Conservation (phyloP, 2,329 filamentous ascomycete genomes). For the Fusarium sp. region DNA sequence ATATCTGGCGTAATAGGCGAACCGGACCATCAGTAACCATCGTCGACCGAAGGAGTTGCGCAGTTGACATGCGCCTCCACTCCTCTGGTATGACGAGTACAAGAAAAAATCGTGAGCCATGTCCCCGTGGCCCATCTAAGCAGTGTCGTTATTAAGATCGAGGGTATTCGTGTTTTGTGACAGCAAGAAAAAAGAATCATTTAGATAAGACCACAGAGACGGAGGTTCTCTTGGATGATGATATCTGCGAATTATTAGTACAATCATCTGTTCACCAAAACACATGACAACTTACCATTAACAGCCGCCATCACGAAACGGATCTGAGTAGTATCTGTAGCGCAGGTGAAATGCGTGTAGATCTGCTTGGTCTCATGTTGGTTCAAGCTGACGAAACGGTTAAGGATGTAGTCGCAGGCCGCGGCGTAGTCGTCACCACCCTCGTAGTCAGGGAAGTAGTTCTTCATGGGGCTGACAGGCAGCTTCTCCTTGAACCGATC, state of each 20-base stretch:
- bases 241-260: slow-evolving; percentile 79
- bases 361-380: slow-evolving; percentile 99
- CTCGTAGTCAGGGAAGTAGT: slow-evolving; percentile 92
- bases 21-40: slow-evolving; percentile 35
- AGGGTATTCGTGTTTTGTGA: slow-evolving; percentile 60
- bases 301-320: slow-evolving; percentile 99
- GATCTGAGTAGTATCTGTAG: slow-evolving; percentile 98
- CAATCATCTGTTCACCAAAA: neutral
- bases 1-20: slow-evolving; percentile 38
- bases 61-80: slow-evolving; percentile 40
- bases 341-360: slow-evolving; percentile 99
- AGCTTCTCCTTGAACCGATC: slow-evolving; percentile 91
- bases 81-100: slow-evolving; percentile 51
- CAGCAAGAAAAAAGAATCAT: slow-evolving; percentile 54
- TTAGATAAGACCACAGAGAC: slow-evolving; percentile 97
- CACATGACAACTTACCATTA: slow-evolving; percentile 77
- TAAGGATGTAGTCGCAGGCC: slow-evolving; percentile 98
- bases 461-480: slow-evolving; percentile 84
- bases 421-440: slow-evolving; percentile 95
- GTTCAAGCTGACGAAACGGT: slow-evolving; percentile 97
- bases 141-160: slow-evolving; percentile 58
- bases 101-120: slow-evolving; percentile 57
- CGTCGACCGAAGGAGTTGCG: slow-evolving; percentile 36
- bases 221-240: slow-evolving; percentile 99
- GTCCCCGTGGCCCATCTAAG: slow-evolving; percentile 55